Conservation (phyloP, 2,329 filamentous ascomycete genomes). For the Sclerotinia glacialis region DNA sequence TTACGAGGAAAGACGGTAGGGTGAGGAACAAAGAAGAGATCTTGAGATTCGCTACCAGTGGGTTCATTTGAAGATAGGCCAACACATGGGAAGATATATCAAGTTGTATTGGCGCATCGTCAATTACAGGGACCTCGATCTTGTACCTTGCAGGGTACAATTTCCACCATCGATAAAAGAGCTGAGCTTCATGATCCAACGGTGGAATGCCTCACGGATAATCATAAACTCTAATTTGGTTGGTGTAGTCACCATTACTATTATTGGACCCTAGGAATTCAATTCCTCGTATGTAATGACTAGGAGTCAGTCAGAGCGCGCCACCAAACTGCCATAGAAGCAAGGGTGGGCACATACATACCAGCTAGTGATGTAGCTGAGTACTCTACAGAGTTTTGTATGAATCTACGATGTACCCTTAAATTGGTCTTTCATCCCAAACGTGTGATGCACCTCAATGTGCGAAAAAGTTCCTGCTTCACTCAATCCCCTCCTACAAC, state of each 20-base stretch:
- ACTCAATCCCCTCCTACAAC: too few relatives aligned
- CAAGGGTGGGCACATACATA: not conserved
- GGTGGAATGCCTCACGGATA: not conserved
- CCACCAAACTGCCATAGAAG: not conserved
- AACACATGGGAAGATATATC: not conserved
- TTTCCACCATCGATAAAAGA: not conserved
- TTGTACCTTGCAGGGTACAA: not conserved
- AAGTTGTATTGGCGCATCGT: slow-evolving; percentile 6
- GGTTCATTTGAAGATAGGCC: slow-evolving; percentile 28
- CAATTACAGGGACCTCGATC: not conserved
- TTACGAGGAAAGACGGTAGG: slow-evolving; percentile 28
- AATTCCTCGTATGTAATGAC: not conserved
- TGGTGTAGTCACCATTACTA: not conserved
- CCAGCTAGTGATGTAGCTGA: not conserved
- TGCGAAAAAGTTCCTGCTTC: not conserved
- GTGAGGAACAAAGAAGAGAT: slow-evolving; percentile 44
- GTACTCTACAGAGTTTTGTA: not conserved
- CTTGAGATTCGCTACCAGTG: slow-evolving; percentile 51
- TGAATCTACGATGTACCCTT: too few relatives aligned
- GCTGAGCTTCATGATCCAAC: not conserved
- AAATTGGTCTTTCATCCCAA: not conserved
- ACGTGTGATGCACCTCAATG: not conserved
- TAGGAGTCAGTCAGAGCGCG: too few relatives aligned
- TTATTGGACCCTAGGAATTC: not conserved
- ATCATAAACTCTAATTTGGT: too few relatives aligned